phyloP scores from a whole-genome alignment of 768 basidiomycete genomes.

The Lactarius trivialis region DNA sequence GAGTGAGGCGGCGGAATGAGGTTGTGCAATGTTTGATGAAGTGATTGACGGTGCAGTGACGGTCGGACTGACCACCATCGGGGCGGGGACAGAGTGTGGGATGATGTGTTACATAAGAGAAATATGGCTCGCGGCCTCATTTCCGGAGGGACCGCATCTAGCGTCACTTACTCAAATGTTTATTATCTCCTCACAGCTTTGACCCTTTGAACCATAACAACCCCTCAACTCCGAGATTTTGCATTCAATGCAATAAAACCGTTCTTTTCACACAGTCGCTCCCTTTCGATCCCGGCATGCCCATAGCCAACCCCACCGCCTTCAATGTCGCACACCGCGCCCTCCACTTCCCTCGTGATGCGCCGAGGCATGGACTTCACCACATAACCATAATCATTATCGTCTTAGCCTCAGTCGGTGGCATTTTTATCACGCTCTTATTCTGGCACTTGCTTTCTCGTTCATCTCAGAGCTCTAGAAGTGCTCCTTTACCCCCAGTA shows the following conservation, averaged over 20 bases:
- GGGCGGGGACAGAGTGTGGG: background rate
- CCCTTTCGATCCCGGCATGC: conserved; percentile 1
- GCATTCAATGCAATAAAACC: conserved; percentile 6
- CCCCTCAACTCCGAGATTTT: background rate
- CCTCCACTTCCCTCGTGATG: conserved; percentile 8
- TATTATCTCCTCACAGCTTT: background rate
- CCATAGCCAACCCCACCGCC: background rate
- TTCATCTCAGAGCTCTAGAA: conserved; percentile 27
- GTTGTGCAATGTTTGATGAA: conserved; percentile 14
- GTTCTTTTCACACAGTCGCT: background rate
- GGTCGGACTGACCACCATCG: conserved; percentile 1
- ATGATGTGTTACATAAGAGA: no score
- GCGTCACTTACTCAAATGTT: no score
- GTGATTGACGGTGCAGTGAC: conserved; percentile 16
- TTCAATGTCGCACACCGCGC: background rate
- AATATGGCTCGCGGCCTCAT: no score
- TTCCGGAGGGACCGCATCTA: no score
- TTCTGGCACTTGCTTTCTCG: conserved; percentile 36
- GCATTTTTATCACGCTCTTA: conserved; percentile 34
- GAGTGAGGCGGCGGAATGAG: conserved; percentile 10
- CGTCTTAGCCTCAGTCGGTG: conserved; percentile 39
- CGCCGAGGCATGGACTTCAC: background rate
- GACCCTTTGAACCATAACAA: background rate
- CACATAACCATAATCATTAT: conserved; percentile 44
- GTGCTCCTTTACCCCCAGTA: conserved; percentile 53